A percentile compares a stretch with the other conserved stretches of the same genome.
phyloP scores from a whole-genome alignment of 371 early-diverging fungal genomes.

The Catenaria anguillulae region DNA sequence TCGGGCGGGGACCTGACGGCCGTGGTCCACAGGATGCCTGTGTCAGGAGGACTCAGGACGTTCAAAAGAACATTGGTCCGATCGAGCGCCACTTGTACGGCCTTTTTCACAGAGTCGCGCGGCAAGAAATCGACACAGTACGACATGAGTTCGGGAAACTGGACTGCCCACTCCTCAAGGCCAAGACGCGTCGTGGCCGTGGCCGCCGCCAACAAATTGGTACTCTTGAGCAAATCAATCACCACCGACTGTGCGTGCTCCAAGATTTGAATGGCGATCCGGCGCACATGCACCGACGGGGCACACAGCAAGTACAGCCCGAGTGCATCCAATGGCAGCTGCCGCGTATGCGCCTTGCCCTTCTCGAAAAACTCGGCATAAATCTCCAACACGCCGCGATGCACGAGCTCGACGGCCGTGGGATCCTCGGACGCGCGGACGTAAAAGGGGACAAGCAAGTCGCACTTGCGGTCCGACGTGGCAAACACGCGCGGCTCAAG shows the following conservation, averaged over 20 bases:
- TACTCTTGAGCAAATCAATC: background rate
- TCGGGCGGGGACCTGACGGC: constrained; percentile 1
- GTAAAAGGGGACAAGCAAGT: background rate
- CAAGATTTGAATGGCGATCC: background rate
- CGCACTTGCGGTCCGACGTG: background rate
- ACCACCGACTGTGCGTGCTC: background rate
- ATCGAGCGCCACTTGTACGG: background rate
- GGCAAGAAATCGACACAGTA: background rate
- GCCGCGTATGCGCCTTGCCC: background rate
- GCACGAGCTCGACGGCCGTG: background rate
- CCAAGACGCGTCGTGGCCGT: no score
- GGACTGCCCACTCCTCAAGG: background rate
- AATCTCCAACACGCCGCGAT: background rate
- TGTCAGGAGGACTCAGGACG: background rate
- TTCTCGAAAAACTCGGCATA: background rate
- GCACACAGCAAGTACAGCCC: background rate
- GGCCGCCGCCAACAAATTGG: background rate
- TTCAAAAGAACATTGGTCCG: background rate
- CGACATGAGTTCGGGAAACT: background rate
- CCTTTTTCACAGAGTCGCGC: background rate
- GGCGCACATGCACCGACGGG: background rate
- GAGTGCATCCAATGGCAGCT: background rate
- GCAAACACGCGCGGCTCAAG: background rate
- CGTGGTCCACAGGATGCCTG: background rate
- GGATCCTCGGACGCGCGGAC: background rate